These are phyloP conservation scores for Magnusiomyces suaveolens DNA, from an alignment of 1,139 yeast genomes.

Conservation along the genomic window DNA sequence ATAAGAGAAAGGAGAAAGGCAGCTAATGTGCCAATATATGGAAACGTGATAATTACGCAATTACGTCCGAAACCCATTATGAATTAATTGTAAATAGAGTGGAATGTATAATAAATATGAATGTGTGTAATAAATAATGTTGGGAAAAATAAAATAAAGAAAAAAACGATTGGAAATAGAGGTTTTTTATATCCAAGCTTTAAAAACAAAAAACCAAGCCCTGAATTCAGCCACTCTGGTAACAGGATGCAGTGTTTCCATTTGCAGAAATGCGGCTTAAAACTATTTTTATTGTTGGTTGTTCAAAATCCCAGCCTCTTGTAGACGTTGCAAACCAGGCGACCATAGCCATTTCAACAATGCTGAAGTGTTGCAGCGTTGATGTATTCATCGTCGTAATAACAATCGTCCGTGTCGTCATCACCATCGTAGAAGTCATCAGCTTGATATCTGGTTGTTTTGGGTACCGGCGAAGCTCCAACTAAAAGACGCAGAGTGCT, in stretches of 20 bases:
- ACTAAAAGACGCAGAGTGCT: not conserved
- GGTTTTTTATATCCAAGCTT: too few species aligned
- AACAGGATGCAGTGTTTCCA: too few species aligned
- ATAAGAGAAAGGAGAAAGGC: constrained; percentile 35
- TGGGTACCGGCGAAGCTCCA: not conserved
- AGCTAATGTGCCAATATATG: constrained; percentile 34
- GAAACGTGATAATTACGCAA: constrained; percentile 32
- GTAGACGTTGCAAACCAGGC: too few species aligned
- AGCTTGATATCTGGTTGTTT: too few species aligned
- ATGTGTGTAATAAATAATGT: not conserved
- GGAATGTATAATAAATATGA: not conserved
- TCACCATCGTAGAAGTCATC: not conserved
- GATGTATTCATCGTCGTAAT: not conserved
- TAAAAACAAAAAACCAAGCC: too few species aligned
- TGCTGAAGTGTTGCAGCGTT: not conserved
- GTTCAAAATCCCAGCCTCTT: too few species aligned
- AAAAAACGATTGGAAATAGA: too few species aligned
- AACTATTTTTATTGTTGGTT: too few species aligned
- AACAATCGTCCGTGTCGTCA: not conserved
- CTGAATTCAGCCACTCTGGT: too few species aligned
- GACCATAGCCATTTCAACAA: too few species aligned
- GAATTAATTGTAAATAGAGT: not conserved
- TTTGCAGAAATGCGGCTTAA: too few species aligned
- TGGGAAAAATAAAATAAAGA: not conserved
- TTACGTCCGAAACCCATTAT: constrained; percentile 27